These are phyloP conservation scores for Suillus luteus DNA, from an alignment of 768 basidiomycete species.

Conservation along the genomic window DNA sequence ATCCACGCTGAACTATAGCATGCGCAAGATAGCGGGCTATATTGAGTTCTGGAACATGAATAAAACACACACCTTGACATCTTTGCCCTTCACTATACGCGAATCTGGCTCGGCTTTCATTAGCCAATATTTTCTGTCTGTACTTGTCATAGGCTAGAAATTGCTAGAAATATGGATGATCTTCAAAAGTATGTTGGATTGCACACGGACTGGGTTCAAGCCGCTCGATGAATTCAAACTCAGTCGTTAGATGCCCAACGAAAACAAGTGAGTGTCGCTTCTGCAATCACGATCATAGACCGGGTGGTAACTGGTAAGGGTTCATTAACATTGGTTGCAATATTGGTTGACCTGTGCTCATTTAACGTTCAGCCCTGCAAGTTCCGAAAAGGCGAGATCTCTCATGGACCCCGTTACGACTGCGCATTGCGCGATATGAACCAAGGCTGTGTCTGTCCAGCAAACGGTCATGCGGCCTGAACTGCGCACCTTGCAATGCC, in stretches of 20 bases:
- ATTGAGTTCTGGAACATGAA: background rate
- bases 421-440: background rate
- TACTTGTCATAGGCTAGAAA: background rate
- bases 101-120: conserved; percentile 88
- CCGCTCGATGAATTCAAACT: conserved; percentile 3
- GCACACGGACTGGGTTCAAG: background rate
- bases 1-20: conserved; percentile 76
- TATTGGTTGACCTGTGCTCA: background rate
- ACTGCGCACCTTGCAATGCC: background rate
- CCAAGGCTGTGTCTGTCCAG: background rate
- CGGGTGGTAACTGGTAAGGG: background rate
- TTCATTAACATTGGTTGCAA: too few relatives aligned
- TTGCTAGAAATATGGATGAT: background rate
- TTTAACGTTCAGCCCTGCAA: background rate
- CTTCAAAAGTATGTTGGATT: background rate
- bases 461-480: background rate
- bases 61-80: conserved; percentile 63
- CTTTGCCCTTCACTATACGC: conserved; percentile 81
- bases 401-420: background rate
- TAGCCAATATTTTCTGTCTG: conserved; percentile 52
- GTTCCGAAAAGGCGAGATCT: background rate
- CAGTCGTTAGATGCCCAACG: background rate
- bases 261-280: background rate
- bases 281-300: background rate
- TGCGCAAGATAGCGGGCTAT: conserved; percentile 8